Conservation (phyloP, 768 basidiomycete species). For the Lentinula lateritia region DNA sequence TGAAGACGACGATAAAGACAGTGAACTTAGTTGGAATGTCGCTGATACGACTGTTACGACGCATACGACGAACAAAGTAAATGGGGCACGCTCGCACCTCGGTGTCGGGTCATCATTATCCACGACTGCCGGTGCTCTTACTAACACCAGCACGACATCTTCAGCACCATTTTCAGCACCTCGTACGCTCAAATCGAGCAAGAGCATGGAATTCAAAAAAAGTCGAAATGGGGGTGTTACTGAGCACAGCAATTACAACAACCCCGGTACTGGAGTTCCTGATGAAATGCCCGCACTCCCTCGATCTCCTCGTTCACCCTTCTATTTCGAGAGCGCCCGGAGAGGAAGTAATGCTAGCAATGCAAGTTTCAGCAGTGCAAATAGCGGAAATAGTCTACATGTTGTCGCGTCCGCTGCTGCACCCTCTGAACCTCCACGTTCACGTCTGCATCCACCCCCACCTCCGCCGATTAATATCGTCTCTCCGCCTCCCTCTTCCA, state of each 20-base stretch:
- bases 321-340: slow-evolving; percentile 25
- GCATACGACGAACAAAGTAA: slow-evolving; percentile 4
- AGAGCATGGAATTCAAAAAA: slow-evolving; percentile 60
- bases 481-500: not conserved
- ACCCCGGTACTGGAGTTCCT: not conserved
- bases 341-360: slow-evolving; percentile 35
- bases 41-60: slow-evolving; percentile 4
- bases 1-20: not conserved
- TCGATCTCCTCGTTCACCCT: slow-evolving; percentile 24
- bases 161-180: not conserved
- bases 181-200: slow-evolving; percentile 53
- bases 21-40: slow-evolving; percentile 9
- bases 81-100: slow-evolving; percentile 14
- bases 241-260: not conserved
- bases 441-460: slow-evolving; percentile 4
- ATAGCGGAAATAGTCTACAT: not conserved
- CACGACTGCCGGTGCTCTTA: not conserved
- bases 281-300: slow-evolving; percentile 7
- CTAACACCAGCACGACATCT: not conserved
- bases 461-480: not conserved
- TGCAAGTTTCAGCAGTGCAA: slow-evolving; percentile 21
- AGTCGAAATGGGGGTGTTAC: slow-evolving; percentile 12
- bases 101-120: slow-evolving; percentile 11
- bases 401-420: slow-evolving; percentile 14
- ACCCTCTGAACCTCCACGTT: slow-evolving; percentile 6